Conservation (phyloP, 164 flowering plant species). For the Macadamia tetraphylla region DNA sequence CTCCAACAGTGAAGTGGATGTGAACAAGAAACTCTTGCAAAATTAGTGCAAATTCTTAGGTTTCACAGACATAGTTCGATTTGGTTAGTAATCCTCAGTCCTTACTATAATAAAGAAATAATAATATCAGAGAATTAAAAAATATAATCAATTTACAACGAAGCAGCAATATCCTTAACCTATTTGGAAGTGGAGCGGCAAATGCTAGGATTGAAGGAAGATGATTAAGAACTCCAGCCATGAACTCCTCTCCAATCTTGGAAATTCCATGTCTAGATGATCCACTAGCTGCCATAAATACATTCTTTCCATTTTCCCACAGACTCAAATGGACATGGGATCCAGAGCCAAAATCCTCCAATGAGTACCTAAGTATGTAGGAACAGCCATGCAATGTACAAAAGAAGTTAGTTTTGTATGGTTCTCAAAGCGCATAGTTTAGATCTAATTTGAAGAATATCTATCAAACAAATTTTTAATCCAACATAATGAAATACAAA, state of each 20-base stretch:
- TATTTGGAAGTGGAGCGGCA: conserved; percentile 90
- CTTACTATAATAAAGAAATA: no score
- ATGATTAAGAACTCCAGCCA: conserved; percentile 91
- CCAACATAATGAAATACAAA: neutral
- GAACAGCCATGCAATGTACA: neutral
- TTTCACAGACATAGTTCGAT: no score
- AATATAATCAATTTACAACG: neutral
- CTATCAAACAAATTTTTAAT: neutral
- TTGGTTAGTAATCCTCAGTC: no score
- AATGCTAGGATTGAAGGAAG: conserved; percentile 88
- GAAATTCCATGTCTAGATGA: conserved; percentile 72
- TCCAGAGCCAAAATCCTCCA: conserved; percentile 88
- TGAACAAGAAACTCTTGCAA: no score
- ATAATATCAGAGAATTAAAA: neutral
- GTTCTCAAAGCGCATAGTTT: neutral
- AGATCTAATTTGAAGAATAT: neutral
- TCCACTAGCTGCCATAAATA: conserved; percentile 61
- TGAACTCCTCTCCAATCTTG: conserved; percentile 68
- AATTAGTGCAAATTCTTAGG: no score
- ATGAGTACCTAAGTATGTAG: conserved; percentile 41
- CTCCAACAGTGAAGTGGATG: no score
- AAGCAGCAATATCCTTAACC: conserved; percentile 32
- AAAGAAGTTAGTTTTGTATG: neutral
- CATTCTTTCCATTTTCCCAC: conserved; percentile 73
- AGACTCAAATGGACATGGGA: conserved; percentile 93